These are phyloP conservation scores for Monosporascus sp. DNA, from an alignment of 2,329 filamentous ascomycete genomes.

Conservation along the genomic window DNA sequence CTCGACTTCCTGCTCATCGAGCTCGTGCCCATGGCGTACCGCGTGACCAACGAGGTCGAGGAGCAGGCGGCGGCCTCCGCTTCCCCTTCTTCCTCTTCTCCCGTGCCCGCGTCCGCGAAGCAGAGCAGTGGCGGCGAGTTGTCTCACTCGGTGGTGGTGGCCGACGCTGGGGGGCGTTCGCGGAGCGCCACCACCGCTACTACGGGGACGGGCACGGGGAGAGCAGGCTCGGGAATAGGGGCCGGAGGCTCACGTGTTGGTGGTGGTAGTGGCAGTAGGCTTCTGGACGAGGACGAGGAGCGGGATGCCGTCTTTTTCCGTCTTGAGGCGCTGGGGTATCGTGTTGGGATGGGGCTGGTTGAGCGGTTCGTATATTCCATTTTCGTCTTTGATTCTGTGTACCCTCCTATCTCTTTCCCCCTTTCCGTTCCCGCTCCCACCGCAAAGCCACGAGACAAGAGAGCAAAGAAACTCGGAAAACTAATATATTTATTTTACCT, in stretches of 20 bases:
- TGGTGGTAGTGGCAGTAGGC: conserved; percentile 12
- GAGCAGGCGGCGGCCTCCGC: conserved; percentile 26
- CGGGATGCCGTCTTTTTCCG: conserved; percentile 80
- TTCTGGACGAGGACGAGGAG: conserved; percentile 71
- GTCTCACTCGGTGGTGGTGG: no score
- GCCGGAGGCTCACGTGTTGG: not conserved
- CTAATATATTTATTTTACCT: no score
- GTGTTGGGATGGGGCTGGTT: conserved; percentile 86
- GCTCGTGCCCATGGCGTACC: conserved; percentile 88
- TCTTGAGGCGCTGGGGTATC: conserved; percentile 79
- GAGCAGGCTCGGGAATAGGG: not conserved
- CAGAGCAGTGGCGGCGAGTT: no score
- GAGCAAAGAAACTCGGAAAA: no score
- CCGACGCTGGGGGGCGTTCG: no score
- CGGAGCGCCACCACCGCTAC: conserved; percentile 4
- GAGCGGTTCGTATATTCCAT: conserved; percentile 60
- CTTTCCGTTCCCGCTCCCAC: not conserved
- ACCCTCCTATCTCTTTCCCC: not conserved
- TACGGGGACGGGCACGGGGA: conserved; percentile 1
- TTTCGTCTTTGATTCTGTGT: not conserved
- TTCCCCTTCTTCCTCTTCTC: conserved; percentile 11
- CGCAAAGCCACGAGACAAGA: not conserved
- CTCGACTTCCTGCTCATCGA: conserved; percentile 96
- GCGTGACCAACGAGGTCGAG: conserved; percentile 70
- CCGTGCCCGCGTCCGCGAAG: conserved; percentile 7